These are phyloP conservation scores for Blyttiomyces sp. DNA, from an alignment of 371 early-diverging fungal species.

Conservation along the genomic window DNA sequence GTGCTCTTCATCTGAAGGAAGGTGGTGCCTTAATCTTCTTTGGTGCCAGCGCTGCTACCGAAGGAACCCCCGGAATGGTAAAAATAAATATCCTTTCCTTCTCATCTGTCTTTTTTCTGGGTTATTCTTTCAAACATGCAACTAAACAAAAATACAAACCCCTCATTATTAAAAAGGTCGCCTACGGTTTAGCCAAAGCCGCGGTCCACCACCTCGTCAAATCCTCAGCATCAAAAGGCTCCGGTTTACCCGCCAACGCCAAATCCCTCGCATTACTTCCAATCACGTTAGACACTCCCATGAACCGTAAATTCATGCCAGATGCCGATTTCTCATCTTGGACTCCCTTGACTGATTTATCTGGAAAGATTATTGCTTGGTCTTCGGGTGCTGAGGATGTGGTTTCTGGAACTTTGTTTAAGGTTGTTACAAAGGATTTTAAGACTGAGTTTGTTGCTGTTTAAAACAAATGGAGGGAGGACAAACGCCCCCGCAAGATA, in stretches of 20 bases:
- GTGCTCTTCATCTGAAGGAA: conserved; percentile 70
- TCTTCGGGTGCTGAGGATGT: conserved; percentile 21
- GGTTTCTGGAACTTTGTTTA: conserved; percentile 18
- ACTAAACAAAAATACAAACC: not conserved
- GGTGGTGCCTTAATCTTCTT: conserved; percentile 79
- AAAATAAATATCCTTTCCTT: no score
- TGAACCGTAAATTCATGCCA: conserved; percentile 87
- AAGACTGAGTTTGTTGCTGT: conserved; percentile 16
- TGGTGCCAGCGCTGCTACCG: conserved; percentile 76
- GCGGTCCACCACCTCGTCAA: conserved; percentile 88
- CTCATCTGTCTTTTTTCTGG: no score
- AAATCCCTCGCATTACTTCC: conserved; percentile 56
- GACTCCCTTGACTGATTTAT: conserved; percentile 80
- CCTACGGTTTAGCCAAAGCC: conserved; percentile 93
- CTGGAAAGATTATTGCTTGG: conserved; percentile 37
- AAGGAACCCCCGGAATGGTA: conserved; percentile 76
- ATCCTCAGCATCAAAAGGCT: conserved; percentile 66
- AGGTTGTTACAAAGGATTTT: conserved; percentile 19
- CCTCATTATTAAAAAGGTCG: conserved; percentile 10
- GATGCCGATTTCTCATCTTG: conserved; percentile 80
- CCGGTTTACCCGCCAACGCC: conserved; percentile 74
- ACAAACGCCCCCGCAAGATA: no score
- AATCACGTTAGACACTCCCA: conserved; percentile 88
- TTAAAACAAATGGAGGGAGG: no score
- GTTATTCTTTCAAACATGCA: not conserved